Base-by-base conservation (phyloP, 352 stramenopile genomes). In the Aphanomyces euteiches region DNA sequence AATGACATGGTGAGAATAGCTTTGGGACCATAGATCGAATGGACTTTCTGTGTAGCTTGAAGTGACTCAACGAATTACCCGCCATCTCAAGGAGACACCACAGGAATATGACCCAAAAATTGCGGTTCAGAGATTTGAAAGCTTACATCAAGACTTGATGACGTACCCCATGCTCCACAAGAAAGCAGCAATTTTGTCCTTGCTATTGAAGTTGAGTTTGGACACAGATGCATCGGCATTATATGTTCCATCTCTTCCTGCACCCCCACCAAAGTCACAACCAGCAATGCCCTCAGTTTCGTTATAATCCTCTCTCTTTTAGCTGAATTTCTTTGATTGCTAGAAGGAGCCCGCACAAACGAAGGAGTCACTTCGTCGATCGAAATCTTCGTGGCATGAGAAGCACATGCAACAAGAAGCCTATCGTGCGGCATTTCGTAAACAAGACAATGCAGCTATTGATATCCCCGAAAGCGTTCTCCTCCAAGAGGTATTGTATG, bases 401-500 rank as follows among this genome's bases (percentile, higher is more conserved):
- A 70, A 61, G 10, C 64, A 57, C 59, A 41, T 39, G 59, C 38
- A 67, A 19, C 36, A 70, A 40, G 45, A 63, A 45, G 15, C 64
- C 3, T 70, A 56, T 36, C 48, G 54, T 40, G 64, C 5, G 34
- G 54, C 64, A 13, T 59, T 61, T 21, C 53, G 36, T 41, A 70
- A 38, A 8, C 39, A 69, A 15, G 39, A 67, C 59, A 39, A 28
- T 45, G 13, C 54, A 7, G 54, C 54, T 12, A 39, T 61, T 36
- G 82, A 93, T 15, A 80, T 94, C 1, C 83, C 87, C 1, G 92
- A 98, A 67, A 79, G 90, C 68, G 84, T 96, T 28, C 77, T 98
- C n/a, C 74, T 98, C 17, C 83, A 90, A 15, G 92, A 97, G 59
- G 85, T 98, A 3, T 70, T 98, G 56, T 98, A 95, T 67, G 89